Percentiles rank a stretch among this genome's conserved stretches.
Evolutionary conservation across 2,329 filamentous ascomycete genomes (phyloP).

Genomic region (Akanthomyces lecanii): DNA sequence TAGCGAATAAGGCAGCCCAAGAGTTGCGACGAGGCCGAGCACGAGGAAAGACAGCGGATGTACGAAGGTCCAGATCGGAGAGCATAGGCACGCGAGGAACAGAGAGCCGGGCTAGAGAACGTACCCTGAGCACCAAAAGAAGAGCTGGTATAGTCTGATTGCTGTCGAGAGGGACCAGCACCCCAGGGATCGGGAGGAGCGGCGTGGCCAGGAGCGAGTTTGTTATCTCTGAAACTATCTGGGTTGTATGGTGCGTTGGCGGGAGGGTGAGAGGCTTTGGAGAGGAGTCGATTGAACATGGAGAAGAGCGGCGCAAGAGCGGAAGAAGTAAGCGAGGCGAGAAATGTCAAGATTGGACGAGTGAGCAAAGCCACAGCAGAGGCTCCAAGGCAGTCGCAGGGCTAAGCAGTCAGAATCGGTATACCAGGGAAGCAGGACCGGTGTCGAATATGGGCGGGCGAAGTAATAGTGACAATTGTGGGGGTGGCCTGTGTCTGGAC

Average conservation of each 20-base stretch:
- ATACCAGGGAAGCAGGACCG: neutral
- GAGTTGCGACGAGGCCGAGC: neutral
- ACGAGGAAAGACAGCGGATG: neutral
- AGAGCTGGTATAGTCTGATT: neutral
- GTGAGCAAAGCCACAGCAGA: neutral
- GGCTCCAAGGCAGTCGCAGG: neutral
- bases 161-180: constrained; percentile 6
- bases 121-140: constrained; percentile 2
- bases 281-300: constrained; percentile 37
- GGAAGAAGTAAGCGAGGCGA: constrained; percentile 1
- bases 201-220: constrained; percentile 7
- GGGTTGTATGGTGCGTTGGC: constrained; percentile 17
- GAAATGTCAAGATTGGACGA: neutral
- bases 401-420: neutral
- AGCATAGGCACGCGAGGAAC: neutral
- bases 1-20: neutral
- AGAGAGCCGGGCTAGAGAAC: neutral
- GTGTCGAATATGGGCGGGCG: neutral
- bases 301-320: constrained; percentile 21
- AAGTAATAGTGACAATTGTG: constrained; percentile 9
- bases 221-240: constrained; percentile 14
- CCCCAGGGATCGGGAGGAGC: constrained; percentile 4
- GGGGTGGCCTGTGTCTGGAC: constrained; percentile 18
- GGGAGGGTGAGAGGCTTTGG: constrained; percentile 23
- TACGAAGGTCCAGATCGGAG: neutral